Evolutionary conservation across 2,329 filamentous ascomycete species (phyloP).

Genomic region (Talaromyces sp.): DNA sequence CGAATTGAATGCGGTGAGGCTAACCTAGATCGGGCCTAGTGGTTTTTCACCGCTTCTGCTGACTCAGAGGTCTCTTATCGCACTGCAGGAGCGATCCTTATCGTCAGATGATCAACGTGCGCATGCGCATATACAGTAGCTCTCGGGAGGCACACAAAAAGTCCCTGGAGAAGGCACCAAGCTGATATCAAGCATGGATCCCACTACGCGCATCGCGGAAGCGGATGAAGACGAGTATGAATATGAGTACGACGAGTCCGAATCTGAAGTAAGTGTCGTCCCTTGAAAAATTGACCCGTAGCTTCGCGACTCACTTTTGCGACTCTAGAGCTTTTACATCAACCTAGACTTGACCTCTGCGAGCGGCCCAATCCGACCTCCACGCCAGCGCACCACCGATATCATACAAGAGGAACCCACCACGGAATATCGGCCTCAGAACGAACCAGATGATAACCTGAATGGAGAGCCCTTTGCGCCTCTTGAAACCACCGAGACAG

Average conservation of each 20-base stretch:
- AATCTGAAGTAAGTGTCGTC: conserved; percentile 51
- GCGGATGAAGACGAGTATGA: conserved; percentile 59
- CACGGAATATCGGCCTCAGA: neutral
- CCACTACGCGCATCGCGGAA: conserved; percentile 24
- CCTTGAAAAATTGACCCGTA: conserved; percentile 5
- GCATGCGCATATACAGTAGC: too few relatives aligned
- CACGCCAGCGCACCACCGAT: conserved; percentile 31
- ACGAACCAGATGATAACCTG: conserved; percentile 12
- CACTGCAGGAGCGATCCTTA: neutral
- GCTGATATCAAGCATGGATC: neutral
- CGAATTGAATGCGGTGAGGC: too few relatives aligned
- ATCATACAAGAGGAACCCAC: neutral
- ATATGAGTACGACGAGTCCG: conserved; percentile 60
- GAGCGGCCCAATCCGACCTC: conserved; percentile 41
- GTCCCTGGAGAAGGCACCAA: neutral
- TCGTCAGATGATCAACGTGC: neutral
- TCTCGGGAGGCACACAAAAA: too few relatives aligned
- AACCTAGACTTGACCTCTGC: conserved; percentile 60
- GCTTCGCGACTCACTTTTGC: neutral
- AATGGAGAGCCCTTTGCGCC: conserved; percentile 37
- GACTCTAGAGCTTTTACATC: conserved; percentile 58
- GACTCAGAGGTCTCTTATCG: conserved; percentile 20
- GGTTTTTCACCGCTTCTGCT: conserved; percentile 15
- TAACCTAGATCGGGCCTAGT: too few relatives aligned
- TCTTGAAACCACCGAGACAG: conserved; percentile 41